Evolutionary conservation across 1,284 basidiomycete genomes (phyloP), one percentile per base, ranked within the genome.

Genomic region (Cutaneotrichosporon curvatum): DNA sequence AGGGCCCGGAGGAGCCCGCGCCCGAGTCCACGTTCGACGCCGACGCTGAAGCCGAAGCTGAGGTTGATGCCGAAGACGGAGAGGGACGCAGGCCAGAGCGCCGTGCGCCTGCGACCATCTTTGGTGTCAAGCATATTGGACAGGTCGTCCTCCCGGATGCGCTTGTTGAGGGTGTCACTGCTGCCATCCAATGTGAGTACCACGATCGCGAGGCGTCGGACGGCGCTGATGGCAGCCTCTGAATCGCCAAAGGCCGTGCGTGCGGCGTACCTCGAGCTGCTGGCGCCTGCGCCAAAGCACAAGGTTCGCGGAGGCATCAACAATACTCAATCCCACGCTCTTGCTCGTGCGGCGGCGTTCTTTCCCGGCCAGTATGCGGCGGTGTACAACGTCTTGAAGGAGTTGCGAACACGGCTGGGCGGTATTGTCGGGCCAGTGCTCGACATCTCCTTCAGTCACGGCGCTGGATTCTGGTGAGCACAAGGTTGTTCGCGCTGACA

Each of bases 31-130:
- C n/a, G n/a, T n/a, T 34, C 21, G 28, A 31, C 32, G 6, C 32
- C 15, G 32, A 23, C 40, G 15, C 40, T 33, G 5, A 33, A 32
- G 40, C n/a, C n/a, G 21, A 30, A 18, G 10, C 22, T 10, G 34
- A 43, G 33, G 23, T 28, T 7, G 21, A 25, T 14, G 42, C 25
- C 23, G 20, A 36, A 22, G 15, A 18, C 34, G n/a, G 33, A 10
- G 6, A 15, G n/a, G 3, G 14, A 37, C 28, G 18, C 21, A 5
- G 21, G 50, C 51, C 28, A 63, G 69, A 78, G 37, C 72, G 84
- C 47, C 84, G 85, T 61, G 87, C 85, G 19, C 85, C 87, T 41
- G 87, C 87, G 22, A 85, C 87, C 18, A 69, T 75, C 12, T 84
- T 87, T 66, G 88, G 87, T 15, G 84, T 83, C 55, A 78, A 81